Conservation (phyloP, 2,329 filamentous ascomycete genomes). For the Trichoderma koningiopsis region DNA sequence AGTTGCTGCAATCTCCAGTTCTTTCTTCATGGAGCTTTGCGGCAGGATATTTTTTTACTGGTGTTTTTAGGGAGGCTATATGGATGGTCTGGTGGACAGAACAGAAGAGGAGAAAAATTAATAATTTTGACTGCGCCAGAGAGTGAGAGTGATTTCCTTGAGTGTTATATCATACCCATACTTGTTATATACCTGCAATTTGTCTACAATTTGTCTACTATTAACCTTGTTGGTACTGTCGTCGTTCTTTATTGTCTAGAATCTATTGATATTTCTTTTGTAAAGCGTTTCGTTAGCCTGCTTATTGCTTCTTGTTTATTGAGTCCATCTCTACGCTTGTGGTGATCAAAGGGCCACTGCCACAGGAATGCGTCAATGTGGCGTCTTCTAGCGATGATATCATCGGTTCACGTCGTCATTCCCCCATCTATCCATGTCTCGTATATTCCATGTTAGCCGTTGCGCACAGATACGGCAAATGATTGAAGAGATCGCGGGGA, state of each 20-base stretch:
- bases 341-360: background rate
- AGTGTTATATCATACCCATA: slow-evolving; percentile 9
- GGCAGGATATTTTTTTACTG: slow-evolving; percentile 29
- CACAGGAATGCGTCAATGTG: background rate
- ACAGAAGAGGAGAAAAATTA: background rate
- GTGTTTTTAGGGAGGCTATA: slow-evolving; percentile 8
- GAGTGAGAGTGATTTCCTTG: slow-evolving; percentile 3
- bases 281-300: background rate
- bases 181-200: background rate
- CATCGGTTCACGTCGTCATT: slow-evolving; percentile 26
- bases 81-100: slow-evolving; percentile 3
- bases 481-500: slow-evolving; percentile 1
- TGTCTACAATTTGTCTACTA: slow-evolving; percentile 24
- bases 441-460: background rate
- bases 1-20: slow-evolving; percentile 28
- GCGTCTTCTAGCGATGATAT: slow-evolving; percentile 5
- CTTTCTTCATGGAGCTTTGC: slow-evolving; percentile 34
- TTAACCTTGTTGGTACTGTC: slow-evolving; percentile 11
- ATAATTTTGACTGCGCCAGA: background rate
- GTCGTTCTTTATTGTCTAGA: slow-evolving; percentile 27
- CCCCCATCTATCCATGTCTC: background rate
- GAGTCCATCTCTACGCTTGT: background rate
- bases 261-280: slow-evolving; percentile 17
- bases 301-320: background rate
- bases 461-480: slow-evolving; percentile 14